Percentiles rank a stretch among this genome's conserved stretches.
These are phyloP conservation scores for Kazachstania martiniae DNA, from an alignment of 805 yeast genomes.

Conservation along the genomic window DNA sequence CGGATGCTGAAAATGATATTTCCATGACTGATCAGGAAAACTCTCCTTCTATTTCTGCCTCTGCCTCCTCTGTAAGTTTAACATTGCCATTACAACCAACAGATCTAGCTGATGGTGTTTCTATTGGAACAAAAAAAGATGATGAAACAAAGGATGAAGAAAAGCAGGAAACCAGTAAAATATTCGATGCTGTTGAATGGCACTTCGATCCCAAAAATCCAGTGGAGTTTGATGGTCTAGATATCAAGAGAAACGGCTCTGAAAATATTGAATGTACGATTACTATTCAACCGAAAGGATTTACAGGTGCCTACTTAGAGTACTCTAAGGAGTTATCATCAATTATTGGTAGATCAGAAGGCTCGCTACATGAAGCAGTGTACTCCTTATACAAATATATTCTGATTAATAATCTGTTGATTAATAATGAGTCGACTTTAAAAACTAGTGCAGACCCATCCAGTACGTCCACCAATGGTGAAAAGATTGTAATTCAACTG, in stretches of 20 bases:
- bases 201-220: slow-evolving; percentile 49
- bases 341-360: slow-evolving; percentile 65
- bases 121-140: not conserved
- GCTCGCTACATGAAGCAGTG: slow-evolving; percentile 78
- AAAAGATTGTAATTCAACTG: slow-evolving; percentile 41
- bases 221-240: slow-evolving; percentile 78
- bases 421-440: slow-evolving; percentile 12
- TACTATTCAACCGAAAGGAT: slow-evolving; percentile 71
- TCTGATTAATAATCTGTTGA: slow-evolving; percentile 49
- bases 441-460: slow-evolving; percentile 5
- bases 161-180: not conserved
- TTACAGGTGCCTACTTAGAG: slow-evolving; percentile 49
- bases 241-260: slow-evolving; percentile 69
- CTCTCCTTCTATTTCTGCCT: not conserved
- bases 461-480: slow-evolving; percentile 29
- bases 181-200: slow-evolving; percentile 61
- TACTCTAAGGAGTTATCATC: slow-evolving; percentile 57
- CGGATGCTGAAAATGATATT: not conserved
- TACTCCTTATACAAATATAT: slow-evolving; percentile 73
- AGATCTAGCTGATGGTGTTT: not conserved
- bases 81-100: slow-evolving; percentile 3
- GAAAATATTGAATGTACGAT: slow-evolving; percentile 56
- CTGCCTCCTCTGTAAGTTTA: slow-evolving; percentile 1
- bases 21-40: too few relatives aligned
- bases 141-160: not conserved